These are phyloP conservation scores for Rhodosporidiobolus sp. DNA, from an alignment of 768 basidiomycete genomes.

Conservation along the genomic window DNA sequence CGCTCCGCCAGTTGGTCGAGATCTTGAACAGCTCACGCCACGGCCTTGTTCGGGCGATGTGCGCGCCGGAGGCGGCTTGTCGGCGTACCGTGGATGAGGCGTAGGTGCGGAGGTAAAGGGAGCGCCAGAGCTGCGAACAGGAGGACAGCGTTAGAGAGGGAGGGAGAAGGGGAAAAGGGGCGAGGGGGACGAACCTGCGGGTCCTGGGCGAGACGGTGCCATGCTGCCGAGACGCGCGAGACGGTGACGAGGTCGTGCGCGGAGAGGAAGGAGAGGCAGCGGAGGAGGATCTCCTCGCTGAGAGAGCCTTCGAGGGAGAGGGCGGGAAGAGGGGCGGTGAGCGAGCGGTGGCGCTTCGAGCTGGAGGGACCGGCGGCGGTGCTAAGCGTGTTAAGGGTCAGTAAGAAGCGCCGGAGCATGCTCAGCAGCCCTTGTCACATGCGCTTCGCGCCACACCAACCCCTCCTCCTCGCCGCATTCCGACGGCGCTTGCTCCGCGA, in stretches of 20 bases:
- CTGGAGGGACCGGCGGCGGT: not conserved
- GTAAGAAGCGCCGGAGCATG: too few relatives aligned
- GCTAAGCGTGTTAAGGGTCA: not conserved
- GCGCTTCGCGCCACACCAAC: too few relatives aligned
- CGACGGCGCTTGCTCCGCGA: not conserved
- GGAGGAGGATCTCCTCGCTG: constrained; percentile 35
- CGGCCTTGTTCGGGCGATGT: not conserved
- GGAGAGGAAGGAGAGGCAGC: constrained; percentile 25
- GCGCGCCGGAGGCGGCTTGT: not conserved
- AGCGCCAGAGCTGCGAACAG: constrained; percentile 26
- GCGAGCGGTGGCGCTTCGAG: not conserved
- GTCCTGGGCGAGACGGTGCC: constrained; percentile 35
- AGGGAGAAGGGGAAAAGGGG: not conserved
- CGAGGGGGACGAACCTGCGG: constrained; percentile 20
- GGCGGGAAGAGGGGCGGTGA: not conserved
- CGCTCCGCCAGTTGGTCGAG: constrained; percentile 31
- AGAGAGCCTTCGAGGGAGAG: constrained; percentile 31
- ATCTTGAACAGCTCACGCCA: constrained; percentile 37
- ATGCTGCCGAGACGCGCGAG: constrained; percentile 17
- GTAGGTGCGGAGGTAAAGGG: constrained; percentile 26
- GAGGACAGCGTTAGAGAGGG: not conserved
- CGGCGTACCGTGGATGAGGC: constrained; percentile 4
- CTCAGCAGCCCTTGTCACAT: too few relatives aligned
- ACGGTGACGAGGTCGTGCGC: constrained; percentile 26
- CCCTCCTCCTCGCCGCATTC: too few relatives aligned